A percentile compares a stretch with the other conserved stretches of the same genome.
phyloP scores from a whole-genome alignment of 2,329 filamentous ascomycete species.

The Diaporthe longicolla region DNA sequence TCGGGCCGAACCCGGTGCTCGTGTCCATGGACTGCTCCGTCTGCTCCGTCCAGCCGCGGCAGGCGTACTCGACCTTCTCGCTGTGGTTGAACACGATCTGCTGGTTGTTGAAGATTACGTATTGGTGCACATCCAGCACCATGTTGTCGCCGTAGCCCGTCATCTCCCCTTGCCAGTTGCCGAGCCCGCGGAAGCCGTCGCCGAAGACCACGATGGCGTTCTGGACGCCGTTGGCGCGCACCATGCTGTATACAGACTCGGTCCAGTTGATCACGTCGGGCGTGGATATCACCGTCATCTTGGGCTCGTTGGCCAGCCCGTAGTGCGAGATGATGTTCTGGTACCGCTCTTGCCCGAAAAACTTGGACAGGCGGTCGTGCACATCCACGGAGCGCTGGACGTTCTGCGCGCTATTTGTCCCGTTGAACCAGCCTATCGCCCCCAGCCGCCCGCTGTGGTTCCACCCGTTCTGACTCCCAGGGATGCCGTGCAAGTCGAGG shows the following conservation, averaged over 20 bases:
- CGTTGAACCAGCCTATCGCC: slow-evolving; percentile 88
- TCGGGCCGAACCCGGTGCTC: slow-evolving; percentile 88
- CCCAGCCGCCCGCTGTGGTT: slow-evolving; percentile 93
- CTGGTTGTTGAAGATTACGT: slow-evolving; percentile 95
- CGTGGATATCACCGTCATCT: slow-evolving; percentile 81
- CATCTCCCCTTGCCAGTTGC: slow-evolving; percentile 90
- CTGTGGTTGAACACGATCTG: slow-evolving; percentile 87
- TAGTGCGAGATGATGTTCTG: slow-evolving; percentile 94
- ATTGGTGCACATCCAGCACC: slow-evolving; percentile 97
- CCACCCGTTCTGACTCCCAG: slow-evolving; percentile 97
- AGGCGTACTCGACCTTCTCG: slow-evolving; percentile 89
- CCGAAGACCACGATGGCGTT: slow-evolving; percentile 83
- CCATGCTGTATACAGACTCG: slow-evolving; percentile 76
- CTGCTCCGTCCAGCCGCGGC: slow-evolving; percentile 88
- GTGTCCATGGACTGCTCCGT: slow-evolving; percentile 79
- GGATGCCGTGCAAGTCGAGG: slow-evolving; percentile 91
- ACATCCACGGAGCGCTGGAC: slow-evolving; percentile 86
- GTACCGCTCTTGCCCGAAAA: slow-evolving; percentile 95
- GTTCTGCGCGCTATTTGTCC: slow-evolving; percentile 85
- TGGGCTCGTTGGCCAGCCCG: slow-evolving; percentile 93
- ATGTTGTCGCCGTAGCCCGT: slow-evolving; percentile 76
- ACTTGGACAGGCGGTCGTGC: slow-evolving; percentile 87
- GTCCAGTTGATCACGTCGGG: slow-evolving; percentile 85
- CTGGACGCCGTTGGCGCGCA: slow-evolving; percentile 82
- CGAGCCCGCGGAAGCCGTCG: slow-evolving; percentile 93